These are phyloP conservation scores for Termitomyces sp. DNA, from an alignment of 768 basidiomycete genomes.

Conservation along the genomic window DNA sequence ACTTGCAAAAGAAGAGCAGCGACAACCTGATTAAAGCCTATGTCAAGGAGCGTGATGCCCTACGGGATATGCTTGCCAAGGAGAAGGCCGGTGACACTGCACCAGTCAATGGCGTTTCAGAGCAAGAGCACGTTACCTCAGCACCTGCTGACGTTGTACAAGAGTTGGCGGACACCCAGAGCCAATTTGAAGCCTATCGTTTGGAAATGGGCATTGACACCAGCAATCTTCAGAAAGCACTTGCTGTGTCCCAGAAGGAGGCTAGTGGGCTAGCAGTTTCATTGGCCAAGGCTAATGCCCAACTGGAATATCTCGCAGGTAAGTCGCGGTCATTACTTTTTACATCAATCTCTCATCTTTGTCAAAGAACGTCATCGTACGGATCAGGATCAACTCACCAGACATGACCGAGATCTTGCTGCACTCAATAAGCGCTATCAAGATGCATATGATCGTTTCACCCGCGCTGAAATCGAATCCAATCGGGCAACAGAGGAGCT, in stretches of 20 bases:
- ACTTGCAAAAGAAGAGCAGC: conserved; percentile 67
- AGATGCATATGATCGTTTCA: conserved; percentile 69
- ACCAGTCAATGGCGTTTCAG: conserved; percentile 15
- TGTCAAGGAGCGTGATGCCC: conserved; percentile 83
- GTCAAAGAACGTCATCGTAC: conserved; percentile 61
- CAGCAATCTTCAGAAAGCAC: conserved; percentile 65
- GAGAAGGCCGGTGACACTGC: conserved; percentile 25
- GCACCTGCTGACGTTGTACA: conserved; percentile 36
- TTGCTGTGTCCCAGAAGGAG: conserved; percentile 60
- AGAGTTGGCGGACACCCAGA: conserved; percentile 70
- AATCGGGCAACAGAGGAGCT: conserved; percentile 66
- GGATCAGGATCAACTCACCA: conserved; percentile 60
- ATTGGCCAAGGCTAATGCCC: conserved; percentile 81
- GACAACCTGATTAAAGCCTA: conserved; percentile 74
- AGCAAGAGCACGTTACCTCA: conserved; percentile 10
- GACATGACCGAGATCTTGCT: conserved; percentile 62
- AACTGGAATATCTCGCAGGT: conserved; percentile 76
- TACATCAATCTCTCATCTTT: conserved; percentile 6
- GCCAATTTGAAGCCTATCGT: conserved; percentile 76
- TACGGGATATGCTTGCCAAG: conserved; percentile 68
- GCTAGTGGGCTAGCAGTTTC: conserved; percentile 56
- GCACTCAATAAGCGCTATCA: conserved; percentile 64
- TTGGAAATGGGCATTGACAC: conserved; percentile 80
- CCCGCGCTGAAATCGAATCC: conserved; percentile 71
- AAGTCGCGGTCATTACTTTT: conserved; percentile 18